Percentiles rank a stretch among this genome's conserved stretches.
These are phyloP conservation scores for Venturia nashicola DNA, from an alignment of 2,329 filamentous ascomycete genomes.

Conservation along the genomic window DNA sequence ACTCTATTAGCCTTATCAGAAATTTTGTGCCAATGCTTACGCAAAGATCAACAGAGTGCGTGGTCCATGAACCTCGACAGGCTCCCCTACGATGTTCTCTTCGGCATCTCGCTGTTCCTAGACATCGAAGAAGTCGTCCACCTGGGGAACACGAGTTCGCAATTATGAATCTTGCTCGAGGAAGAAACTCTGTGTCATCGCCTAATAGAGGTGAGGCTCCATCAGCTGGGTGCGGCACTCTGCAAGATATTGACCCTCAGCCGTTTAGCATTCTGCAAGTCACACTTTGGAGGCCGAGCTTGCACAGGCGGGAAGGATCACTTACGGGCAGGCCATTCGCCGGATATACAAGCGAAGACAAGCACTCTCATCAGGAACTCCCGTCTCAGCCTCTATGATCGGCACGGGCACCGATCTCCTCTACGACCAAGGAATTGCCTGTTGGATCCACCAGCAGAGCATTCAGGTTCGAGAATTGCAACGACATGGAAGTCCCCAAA, in stretches of 20 bases:
- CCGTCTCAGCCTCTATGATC: constrained; percentile 36
- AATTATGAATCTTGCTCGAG: constrained; percentile 38
- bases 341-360: constrained; percentile 47
- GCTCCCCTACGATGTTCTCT: constrained; percentile 54
- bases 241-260: constrained; percentile 6
- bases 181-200: constrained; percentile 45
- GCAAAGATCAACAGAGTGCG: background rate
- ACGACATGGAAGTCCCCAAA: constrained; percentile 10
- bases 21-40: background rate
- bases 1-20: background rate
- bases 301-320: constrained; percentile 24
- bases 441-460: constrained; percentile 42
- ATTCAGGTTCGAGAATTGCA: constrained; percentile 51
- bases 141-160: constrained; percentile 40
- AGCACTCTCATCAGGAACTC: constrained; percentile 30
- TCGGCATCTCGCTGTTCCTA: constrained; percentile 42
- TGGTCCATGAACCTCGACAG: constrained; percentile 21
- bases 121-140: constrained; percentile 46
- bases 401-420: constrained; percentile 47
- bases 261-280: constrained; percentile 26
- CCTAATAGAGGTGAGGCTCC: constrained; percentile 42
- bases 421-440: constrained; percentile 52
- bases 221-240: background rate
- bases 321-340: constrained; percentile 44
- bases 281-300: constrained; percentile 33